Base-by-base conservation (phyloP, 2,329 filamentous ascomycete genomes). In the Thielaviopsis musarum region DNA sequence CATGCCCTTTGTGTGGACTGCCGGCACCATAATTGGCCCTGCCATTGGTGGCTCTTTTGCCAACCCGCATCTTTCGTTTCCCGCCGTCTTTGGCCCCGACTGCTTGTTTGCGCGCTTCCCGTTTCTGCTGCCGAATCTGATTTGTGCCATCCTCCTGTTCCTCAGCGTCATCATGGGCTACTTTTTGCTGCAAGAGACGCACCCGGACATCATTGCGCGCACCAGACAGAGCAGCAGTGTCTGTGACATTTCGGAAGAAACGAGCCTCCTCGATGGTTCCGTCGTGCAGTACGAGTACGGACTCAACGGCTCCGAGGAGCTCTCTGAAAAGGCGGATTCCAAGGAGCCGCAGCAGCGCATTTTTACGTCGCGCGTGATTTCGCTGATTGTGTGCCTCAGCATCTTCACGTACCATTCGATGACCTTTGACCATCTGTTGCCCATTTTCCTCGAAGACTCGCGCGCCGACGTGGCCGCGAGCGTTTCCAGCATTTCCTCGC, bases 351-450 rank as follows among this genome's bases (percentile, higher is more conserved):
- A 57, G 7, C 28, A 22, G n/a, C 53, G 51, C n/a, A 62, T 64
- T 22, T 64, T 62, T 45, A 64, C 59, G 7, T 55, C 56, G 34
- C 54, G 58, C 22, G 62, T 64, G 28, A 59, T 61, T 28, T 24
- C 62, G 15, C 80, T 95, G 58, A 82, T 93, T 48, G 67, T 89
- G n/a, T 85, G 91, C 1, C 74, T 96, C 54, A 88, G 86, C 52
- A 88, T 96, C 63, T 95, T 95, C 73, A 93, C 89, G 4, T 95
- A 95, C 69, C 91, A 96, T 71, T 89, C 86, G 45, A 96, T 96
- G 90, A 90, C 87, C 0, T 96, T 88, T 71, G 91, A 96, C 67
- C 88, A 95, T 68, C 78, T 96, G 0, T 77, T 95, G 58, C 91
- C 91, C 7, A 95, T 96, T 62, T 96, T 95, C 72, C 82, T 95